Percentiles rank a stretch among this genome's conserved stretches.
These are phyloP conservation scores for Rhizophagus sp. DNA, from an alignment of 192 early-diverging fungal genomes.

Conservation along the genomic window DNA sequence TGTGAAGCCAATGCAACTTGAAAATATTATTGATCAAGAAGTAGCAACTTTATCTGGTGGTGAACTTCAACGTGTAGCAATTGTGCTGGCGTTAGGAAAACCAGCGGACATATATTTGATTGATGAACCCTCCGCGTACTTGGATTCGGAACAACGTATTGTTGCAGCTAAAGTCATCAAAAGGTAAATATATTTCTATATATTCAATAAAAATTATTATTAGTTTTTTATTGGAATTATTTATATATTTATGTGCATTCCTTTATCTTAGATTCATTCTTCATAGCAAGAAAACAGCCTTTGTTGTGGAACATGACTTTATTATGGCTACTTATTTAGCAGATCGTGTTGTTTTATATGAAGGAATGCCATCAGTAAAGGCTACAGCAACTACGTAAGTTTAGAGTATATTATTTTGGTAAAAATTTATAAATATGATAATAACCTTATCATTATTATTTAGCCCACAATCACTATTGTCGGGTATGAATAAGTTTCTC, in stretches of 20 bases:
- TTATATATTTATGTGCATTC: background rate
- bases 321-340: constrained; percentile 99
- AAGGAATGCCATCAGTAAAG: constrained; percentile 82
- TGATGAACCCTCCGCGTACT: constrained; percentile 96
- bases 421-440: background rate
- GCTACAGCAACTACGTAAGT: constrained; percentile 74
- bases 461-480: constrained; percentile 84
- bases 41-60: constrained; percentile 89
- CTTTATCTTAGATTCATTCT: constrained; percentile 69
- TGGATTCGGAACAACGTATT: constrained; percentile 99
- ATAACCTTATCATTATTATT: background rate
- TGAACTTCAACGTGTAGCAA: constrained; percentile 99
- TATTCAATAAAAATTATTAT: background rate
- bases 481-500: constrained; percentile 98
- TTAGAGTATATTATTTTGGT: background rate
- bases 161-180: constrained; percentile 99
- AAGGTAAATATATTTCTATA: constrained; percentile 39
- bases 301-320: constrained; percentile 99
- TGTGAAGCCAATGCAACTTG: constrained; percentile 90
- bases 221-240: background rate
- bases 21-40: constrained; percentile 90
- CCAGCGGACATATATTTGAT: constrained; percentile 97
- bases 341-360: constrained; percentile 95
- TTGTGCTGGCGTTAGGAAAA: constrained; percentile 84
- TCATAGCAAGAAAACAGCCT: constrained; percentile 95